Evolutionary conservation across 2,329 filamentous ascomycete genomes (phyloP).

Genomic region (Emmonsiellopsis sp.): DNA sequence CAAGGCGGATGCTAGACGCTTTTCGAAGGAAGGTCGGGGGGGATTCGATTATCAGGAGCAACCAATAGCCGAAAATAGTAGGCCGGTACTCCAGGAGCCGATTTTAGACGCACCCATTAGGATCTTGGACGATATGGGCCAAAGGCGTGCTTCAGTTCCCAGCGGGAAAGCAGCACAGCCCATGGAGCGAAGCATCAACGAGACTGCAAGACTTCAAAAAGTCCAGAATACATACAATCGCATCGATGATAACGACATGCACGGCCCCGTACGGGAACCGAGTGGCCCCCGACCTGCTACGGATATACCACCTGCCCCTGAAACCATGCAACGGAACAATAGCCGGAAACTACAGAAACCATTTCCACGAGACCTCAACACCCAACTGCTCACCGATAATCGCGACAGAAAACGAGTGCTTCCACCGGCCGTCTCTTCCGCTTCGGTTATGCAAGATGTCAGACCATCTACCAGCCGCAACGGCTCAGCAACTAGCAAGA

Average conservation of each 20-base stretch:
- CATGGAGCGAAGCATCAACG: slow-evolving; percentile 1
- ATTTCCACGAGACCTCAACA: slow-evolving; percentile 3
- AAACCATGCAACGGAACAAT: slow-evolving; percentile 8
- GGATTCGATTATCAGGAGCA: slow-evolving; percentile 9
- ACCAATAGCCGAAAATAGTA: background rate
- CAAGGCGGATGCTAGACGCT: slow-evolving; percentile 10
- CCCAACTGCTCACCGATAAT: background rate
- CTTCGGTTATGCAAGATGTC: background rate
- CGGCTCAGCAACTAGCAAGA: background rate
- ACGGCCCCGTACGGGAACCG: background rate
- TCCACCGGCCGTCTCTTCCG: background rate
- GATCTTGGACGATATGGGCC: background rate
- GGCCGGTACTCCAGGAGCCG: background rate
- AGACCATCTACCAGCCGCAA: background rate
- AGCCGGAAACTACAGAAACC: slow-evolving; percentile 12
- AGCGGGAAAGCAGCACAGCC: background rate
- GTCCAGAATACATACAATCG: background rate
- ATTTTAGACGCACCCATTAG: background rate
- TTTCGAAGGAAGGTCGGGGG: slow-evolving; percentile 8
- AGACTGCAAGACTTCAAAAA: background rate
- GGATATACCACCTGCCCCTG: background rate
- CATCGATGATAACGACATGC: background rate
- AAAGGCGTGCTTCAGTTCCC: background rate
- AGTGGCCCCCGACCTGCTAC: background rate
- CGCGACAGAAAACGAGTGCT: background rate